Evolutionary conservation across 2,329 filamentous ascomycete species (phyloP).

Genomic region (Aciculosporium take): DNA sequence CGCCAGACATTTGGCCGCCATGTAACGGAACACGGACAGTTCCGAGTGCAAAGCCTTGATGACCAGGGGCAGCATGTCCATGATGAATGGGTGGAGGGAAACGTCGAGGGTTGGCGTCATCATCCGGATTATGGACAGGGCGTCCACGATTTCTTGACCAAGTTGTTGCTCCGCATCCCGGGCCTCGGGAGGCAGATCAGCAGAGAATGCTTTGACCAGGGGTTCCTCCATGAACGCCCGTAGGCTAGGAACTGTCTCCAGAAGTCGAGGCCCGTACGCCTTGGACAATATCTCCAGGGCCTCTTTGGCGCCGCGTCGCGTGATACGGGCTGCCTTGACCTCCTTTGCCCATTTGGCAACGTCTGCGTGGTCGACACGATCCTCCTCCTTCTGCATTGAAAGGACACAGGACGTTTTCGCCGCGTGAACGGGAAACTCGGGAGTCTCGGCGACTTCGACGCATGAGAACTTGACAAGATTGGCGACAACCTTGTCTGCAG

Average conservation of each 20-base stretch:
- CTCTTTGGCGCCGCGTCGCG: slow-evolving; percentile 84
- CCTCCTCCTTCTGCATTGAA: slow-evolving; percentile 93
- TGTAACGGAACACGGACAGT: slow-evolving; percentile 87
- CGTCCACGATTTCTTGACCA: slow-evolving; percentile 89
- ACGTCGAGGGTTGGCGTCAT: slow-evolving; percentile 78
- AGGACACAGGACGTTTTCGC: slow-evolving; percentile 66
- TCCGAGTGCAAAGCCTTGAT: slow-evolving; percentile 78
- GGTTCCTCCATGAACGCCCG: slow-evolving; percentile 69
- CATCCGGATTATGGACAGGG: slow-evolving; percentile 80
- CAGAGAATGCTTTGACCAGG: slow-evolving; percentile 58
- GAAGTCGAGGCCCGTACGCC: slow-evolving; percentile 62
- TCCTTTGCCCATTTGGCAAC: slow-evolving; percentile 81
- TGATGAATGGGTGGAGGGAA: slow-evolving; percentile 64
- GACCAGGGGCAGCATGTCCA: slow-evolving; percentile 70
- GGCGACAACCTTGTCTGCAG: slow-evolving; percentile 88
- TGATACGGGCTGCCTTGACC: slow-evolving; percentile 77
- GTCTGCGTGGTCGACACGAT: slow-evolving; percentile 82
- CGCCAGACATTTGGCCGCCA: slow-evolving; percentile 91
- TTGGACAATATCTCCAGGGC: slow-evolving; percentile 75
- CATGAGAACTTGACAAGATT: slow-evolving; percentile 97
- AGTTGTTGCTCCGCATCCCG: slow-evolving; percentile 58
- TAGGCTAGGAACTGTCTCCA: slow-evolving; percentile 75
- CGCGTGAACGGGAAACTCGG: slow-evolving; percentile 79
- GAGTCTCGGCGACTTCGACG: slow-evolving; percentile 93
- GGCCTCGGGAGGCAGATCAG: slow-evolving; percentile 57